Evolutionary conservation across 345 rosid species (phyloP), one percentile per base, ranked within the genome.

Genomic region (Pistacia atlantica): DNA sequence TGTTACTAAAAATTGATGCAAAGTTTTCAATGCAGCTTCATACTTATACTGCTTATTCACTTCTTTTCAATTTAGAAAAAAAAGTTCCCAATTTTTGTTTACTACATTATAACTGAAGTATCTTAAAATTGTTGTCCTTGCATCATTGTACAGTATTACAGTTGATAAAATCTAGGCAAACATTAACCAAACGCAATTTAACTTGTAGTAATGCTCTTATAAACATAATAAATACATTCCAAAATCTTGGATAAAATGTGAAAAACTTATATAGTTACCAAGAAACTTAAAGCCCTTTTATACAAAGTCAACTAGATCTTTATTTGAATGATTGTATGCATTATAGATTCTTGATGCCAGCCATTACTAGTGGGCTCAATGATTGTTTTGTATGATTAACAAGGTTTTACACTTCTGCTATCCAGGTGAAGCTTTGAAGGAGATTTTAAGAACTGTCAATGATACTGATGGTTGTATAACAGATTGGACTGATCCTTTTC

Each of bases 361-460:
- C 22, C 13, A n/a, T 64, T 35, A 11, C 35, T 22, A 45, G 25
- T 31, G 11, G 67, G 59, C 73, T 38, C 8, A 11, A 58, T n/a
- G 11, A 14, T 57, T 67, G 1, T 37, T 45, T 35, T 45, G 16
- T 51, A 20, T 37, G 31, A 76, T 65, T 11, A 71, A 33, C 61
- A 18, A 35, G 37, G 71, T 60, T 48, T 75, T 72, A 13, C 33
- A 18, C 63, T 67, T 72, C 20, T 49, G 59, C 67, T 59, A 72
- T 54, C 69, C 83, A 94, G 98, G 95, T 77, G 87, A 90, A 65
- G 98, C 97, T 74, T 83, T 95, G 83, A n/a, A 79, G 42, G 84
- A 90, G 75, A 82, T 93, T 71, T 85, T 81, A 49, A 75, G 45
- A 20, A 80, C 82, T 45, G 96, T 93, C 72, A 89, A 92, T 48